phyloP scores from a whole-genome alignment of 805 yeast genomes.

The Kurtzmaniella fragi region DNA sequence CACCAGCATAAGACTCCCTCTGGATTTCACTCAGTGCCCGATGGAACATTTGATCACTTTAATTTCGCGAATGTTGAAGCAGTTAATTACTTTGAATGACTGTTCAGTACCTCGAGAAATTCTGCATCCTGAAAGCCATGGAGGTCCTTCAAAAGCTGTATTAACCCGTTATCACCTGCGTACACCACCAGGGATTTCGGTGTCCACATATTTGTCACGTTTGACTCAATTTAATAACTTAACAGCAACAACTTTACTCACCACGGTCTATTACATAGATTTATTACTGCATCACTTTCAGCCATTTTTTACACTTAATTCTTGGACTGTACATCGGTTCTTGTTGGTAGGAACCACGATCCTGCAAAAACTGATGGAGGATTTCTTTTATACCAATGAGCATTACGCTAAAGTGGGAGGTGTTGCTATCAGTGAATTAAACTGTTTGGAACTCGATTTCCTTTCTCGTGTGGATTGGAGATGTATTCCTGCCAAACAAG shows the following conservation, averaged over 20 bases:
- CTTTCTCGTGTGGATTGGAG: constrained; percentile 71
- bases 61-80: constrained; percentile 74
- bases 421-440: constrained; percentile 74
- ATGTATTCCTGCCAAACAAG: constrained; percentile 35
- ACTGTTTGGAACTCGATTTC: constrained; percentile 85
- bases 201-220: constrained; percentile 70
- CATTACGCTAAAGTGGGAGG: constrained; percentile 98
- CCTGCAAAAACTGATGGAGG: constrained; percentile 88
- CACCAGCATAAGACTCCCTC: constrained; percentile 31
- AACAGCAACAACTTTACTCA: constrained; percentile 75
- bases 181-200: constrained; percentile 84
- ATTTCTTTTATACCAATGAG: constrained; percentile 86
- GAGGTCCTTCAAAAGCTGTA: constrained; percentile 19
- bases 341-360: constrained; percentile 85
- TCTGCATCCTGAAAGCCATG: constrained; percentile 17
- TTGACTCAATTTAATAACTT: constrained; percentile 79
- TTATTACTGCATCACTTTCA: constrained; percentile 68
- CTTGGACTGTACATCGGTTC: constrained; percentile 91
- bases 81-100: constrained; percentile 74
- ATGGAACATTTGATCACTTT: constrained; percentile 65
- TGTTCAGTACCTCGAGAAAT: constrained; percentile 32
- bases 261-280: constrained; percentile 88
- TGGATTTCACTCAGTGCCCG: constrained; percentile 59
- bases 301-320: constrained; percentile 76
- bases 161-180: constrained; percentile 92